phyloP scores from a whole-genome alignment of 202 grass and related monocot species.

The Musa balbisiana region DNA sequence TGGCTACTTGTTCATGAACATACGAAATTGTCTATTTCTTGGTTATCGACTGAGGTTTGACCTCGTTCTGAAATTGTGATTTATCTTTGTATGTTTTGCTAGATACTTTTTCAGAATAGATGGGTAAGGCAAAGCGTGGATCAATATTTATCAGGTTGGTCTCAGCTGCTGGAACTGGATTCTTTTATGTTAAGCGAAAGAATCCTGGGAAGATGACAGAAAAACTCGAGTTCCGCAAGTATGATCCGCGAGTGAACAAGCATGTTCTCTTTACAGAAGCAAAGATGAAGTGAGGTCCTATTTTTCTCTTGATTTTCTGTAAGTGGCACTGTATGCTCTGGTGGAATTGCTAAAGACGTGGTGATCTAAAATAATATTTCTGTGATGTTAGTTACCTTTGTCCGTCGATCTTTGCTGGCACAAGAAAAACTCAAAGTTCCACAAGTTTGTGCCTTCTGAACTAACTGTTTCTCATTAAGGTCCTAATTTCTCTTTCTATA shows the following conservation, averaged over 20 bases:
- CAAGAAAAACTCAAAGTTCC: too few species aligned
- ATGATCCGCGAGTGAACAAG: conserved; percentile 33
- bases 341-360: too few species aligned
- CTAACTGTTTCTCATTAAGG: conserved; percentile 35
- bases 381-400: too few species aligned
- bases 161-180: conserved; percentile 42
- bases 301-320: background rate
- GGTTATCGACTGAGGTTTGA: too few species aligned
- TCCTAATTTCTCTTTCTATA: background rate
- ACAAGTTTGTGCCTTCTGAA: conserved; percentile 25
- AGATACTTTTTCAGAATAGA: conserved; percentile 5
- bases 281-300: conserved; percentile 39
- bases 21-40: too few species aligned
- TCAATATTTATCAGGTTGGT: conserved; percentile 45
- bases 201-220: conserved; percentile 32
- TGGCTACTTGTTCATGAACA: too few species aligned
- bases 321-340: too few species aligned
- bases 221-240: too few species aligned
- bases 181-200: conserved; percentile 38
- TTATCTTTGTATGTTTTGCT: background rate
- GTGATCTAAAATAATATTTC: too few species aligned
- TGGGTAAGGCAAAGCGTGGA: conserved; percentile 40
- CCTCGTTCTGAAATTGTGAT: background rate
- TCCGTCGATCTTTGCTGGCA: too few species aligned
- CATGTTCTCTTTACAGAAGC: conserved; percentile 48